These are phyloP conservation scores for Nannochloropsis salina DNA, from an alignment of 108 stramenopile genomes.

Conservation along the genomic window DNA sequence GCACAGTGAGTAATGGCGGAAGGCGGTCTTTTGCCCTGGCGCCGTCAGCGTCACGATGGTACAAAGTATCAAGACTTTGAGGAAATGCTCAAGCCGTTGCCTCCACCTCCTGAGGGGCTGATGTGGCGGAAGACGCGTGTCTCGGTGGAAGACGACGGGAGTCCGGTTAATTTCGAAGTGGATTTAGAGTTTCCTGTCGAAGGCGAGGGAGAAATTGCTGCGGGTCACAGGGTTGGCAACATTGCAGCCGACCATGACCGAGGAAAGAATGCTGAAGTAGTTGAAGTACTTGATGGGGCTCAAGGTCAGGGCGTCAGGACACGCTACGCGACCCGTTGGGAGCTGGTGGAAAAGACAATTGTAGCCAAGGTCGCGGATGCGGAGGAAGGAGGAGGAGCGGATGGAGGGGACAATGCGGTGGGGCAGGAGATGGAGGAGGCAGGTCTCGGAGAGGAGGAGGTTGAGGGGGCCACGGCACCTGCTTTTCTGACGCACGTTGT, in stretches of 20 bases:
- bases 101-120: constrained; percentile 10
- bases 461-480: neutral
- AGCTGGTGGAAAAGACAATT: neutral
- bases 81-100: neutral
- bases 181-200: neutral
- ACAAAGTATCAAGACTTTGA: constrained; percentile 11
- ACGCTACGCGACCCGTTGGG: neutral
- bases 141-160: neutral
- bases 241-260: neutral
- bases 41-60: constrained; percentile 5
- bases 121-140: neutral
- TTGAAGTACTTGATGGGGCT: neutral
- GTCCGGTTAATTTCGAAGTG: neutral
- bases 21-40: neutral
- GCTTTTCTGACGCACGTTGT: constrained; percentile 12
- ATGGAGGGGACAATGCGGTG: neutral
- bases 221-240: no score
- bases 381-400: neutral
- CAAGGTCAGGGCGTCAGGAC: neutral
- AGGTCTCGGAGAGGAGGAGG: neutral
- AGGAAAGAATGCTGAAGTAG: neutral
- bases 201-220: neutral
- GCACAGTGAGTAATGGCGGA: neutral
- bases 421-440: neutral
- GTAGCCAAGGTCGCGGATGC: neutral